phyloP scores from a whole-genome alignment of 441 rosid species.

The Brassica hybrid region DNA sequence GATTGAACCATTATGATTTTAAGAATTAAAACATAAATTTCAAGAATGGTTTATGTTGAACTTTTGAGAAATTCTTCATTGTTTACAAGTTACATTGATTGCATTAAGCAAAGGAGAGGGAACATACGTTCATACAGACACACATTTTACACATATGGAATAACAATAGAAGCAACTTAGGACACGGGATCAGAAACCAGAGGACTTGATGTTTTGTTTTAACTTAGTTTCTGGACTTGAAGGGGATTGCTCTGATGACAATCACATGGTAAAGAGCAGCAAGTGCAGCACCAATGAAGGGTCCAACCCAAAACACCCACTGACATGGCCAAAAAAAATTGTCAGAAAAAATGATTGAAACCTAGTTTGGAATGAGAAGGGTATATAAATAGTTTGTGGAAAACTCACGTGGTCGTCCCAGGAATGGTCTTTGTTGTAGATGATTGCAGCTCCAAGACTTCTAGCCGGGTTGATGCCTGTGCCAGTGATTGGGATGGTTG shows the following conservation, averaged over 20 bases:
- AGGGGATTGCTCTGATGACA: slow-evolving; percentile 54
- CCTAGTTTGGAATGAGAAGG: neutral
- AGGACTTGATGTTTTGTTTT: slow-evolving; percentile 22
- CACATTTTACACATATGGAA: slow-evolving; percentile 18
- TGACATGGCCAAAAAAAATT: slow-evolving; percentile 1
- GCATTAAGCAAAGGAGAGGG: slow-evolving; percentile 16
- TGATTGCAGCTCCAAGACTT: slow-evolving; percentile 5
- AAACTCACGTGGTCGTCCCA: slow-evolving; percentile 45
- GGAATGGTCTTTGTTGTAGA: slow-evolving; percentile 41
- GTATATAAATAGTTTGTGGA: neutral
- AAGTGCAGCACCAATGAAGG: slow-evolving; percentile 56
- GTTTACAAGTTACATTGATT: slow-evolving; percentile 24
- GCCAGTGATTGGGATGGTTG: slow-evolving; percentile 28
- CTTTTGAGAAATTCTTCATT: slow-evolving; percentile 28
- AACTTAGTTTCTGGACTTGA: slow-evolving; percentile 41
- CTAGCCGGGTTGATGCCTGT: too few relatives aligned
- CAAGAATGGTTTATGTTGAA: slow-evolving; percentile 5
- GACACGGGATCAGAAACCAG: slow-evolving; percentile 15
- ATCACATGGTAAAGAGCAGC: slow-evolving; percentile 55
- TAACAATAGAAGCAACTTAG: slow-evolving; percentile 23
- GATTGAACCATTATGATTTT: neutral
- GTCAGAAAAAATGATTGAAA: neutral
- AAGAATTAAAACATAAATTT: neutral
- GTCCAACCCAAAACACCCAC: slow-evolving; percentile 65
- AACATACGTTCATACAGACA: slow-evolving; percentile 16